These are phyloP conservation scores for Fusarium transvaalense DNA, from an alignment of 2,329 filamentous ascomycete genomes.

Conservation along the genomic window DNA sequence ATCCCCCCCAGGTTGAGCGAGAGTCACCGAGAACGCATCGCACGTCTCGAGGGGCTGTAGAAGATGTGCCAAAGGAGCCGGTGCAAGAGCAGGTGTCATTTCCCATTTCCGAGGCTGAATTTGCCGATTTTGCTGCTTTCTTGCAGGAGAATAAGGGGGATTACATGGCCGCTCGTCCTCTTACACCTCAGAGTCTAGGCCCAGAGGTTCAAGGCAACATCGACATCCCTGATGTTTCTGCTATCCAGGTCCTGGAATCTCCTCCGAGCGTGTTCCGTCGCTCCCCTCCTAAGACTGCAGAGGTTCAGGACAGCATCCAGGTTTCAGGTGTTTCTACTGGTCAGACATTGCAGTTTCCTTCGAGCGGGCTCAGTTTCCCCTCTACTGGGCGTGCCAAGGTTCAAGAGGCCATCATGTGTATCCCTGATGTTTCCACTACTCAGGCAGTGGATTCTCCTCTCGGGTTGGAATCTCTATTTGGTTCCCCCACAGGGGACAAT, in stretches of 20 bases:
- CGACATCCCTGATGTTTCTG: background rate
- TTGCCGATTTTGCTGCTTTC: background rate
- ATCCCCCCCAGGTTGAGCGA: background rate
- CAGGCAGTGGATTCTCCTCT: background rate
- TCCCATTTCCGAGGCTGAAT: background rate
- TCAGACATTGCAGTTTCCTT: too few species aligned
- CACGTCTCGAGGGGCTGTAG: background rate
- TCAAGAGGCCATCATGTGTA: background rate
- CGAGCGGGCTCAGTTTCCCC: too few species aligned
- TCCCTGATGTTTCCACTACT: background rate
- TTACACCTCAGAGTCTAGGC: background rate
- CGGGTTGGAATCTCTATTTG: background rate
- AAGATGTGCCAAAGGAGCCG: background rate
- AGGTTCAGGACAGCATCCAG: background rate
- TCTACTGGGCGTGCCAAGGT: background rate
- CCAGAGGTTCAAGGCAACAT: background rate
- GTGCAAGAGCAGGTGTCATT: background rate
- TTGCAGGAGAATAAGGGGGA: background rate
- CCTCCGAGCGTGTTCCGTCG: background rate
- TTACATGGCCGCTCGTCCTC: too few species aligned
- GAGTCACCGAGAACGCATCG: background rate
- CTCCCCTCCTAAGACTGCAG: background rate
- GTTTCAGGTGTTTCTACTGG: background rate
- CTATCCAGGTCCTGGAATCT: background rate
- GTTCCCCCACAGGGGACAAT: background rate